These are phyloP conservation scores for Panellus pusillus DNA, from an alignment of 768 basidiomycete species.

Conservation along the genomic window DNA sequence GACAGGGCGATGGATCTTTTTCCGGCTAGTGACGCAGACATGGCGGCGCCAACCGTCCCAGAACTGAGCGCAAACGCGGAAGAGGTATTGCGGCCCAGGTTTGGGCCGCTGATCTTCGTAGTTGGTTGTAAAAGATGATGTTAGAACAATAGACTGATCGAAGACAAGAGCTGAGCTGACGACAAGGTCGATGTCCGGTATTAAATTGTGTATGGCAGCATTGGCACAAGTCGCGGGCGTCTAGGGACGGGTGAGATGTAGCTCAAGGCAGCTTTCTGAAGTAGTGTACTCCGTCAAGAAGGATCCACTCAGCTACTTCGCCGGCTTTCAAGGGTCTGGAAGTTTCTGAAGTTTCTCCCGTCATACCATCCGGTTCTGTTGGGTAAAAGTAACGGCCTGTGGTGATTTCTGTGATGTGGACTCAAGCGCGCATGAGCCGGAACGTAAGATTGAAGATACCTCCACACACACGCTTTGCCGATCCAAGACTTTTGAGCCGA, in stretches of 20 bases:
- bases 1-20: constrained; percentile 83
- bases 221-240: constrained; percentile 93
- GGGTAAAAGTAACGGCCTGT: constrained; percentile 80
- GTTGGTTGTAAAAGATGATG: no score
- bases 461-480: constrained; percentile 59
- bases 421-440: no score
- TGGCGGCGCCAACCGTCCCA: constrained; percentile 89
- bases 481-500: constrained; percentile 91
- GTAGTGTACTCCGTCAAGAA: constrained; percentile 71
- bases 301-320: constrained; percentile 88
- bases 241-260: constrained; percentile 33
- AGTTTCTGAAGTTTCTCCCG: constrained; percentile 62
- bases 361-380: constrained; percentile 52
- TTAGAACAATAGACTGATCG: background rate
- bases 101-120: constrained; percentile 80
- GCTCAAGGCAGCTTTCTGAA: no score
- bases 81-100: constrained; percentile 68
- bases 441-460: no score
- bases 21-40: constrained; percentile 73
- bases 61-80: constrained; percentile 83
- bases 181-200: constrained; percentile 89
- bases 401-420: constrained; percentile 72
- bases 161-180: constrained; percentile 40
- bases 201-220: constrained; percentile 87
- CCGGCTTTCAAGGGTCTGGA: constrained; percentile 71